Base-by-base conservation (phyloP, 2,329 filamentous ascomycete species). In the Fusarium veterinarium region DNA sequence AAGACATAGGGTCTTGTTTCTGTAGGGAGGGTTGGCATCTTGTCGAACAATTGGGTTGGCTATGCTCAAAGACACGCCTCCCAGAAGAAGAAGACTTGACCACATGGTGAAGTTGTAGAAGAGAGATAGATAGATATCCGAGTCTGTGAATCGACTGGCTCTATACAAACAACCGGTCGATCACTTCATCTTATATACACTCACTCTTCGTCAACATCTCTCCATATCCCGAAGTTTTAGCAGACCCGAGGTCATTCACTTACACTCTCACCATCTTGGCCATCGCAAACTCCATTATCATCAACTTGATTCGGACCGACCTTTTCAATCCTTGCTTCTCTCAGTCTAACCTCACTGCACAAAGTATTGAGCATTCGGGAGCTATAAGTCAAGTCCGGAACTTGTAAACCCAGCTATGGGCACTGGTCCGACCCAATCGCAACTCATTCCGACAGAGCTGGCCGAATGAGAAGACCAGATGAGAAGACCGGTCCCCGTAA, bases 1-100 rank as follows among this genome's bases (percentile, higher is more conserved):
- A 45, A 86, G 79, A 45, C 82, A 80, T 11, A 72, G 59, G 44
- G 69, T 65, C 51, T 64, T 60, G 60, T 72, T 72, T 28, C 69
- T 30, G 20, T 72, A 72, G 2, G 45, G 64, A 14, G 69, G 69
- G 7, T 73, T 70, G 28, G 69, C 49, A 44, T 72, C 69, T 33
- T 73, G 60, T 38, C 69, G 69, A 4, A 6, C 16, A 8, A 73
- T 56, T 16, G 69, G 69, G 42, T 60, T 73, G 42, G 64, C 65
- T n/a, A 72, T 55, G 41, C 65, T 69, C 42, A 66, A 28, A 30
- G 69, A 66, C 9, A 62, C 46, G 41, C 69, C 60, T 37, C 69
- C 69, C 6, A 72, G 20, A 8, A 72, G 49, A 45, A 72, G 45
- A 6, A 72, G 56, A 46, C 45, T 69, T 30, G 65, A 73, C 69